Conservation (phyloP, 2,329 filamentous ascomycete species). For the Aspergillus hortae region DNA sequence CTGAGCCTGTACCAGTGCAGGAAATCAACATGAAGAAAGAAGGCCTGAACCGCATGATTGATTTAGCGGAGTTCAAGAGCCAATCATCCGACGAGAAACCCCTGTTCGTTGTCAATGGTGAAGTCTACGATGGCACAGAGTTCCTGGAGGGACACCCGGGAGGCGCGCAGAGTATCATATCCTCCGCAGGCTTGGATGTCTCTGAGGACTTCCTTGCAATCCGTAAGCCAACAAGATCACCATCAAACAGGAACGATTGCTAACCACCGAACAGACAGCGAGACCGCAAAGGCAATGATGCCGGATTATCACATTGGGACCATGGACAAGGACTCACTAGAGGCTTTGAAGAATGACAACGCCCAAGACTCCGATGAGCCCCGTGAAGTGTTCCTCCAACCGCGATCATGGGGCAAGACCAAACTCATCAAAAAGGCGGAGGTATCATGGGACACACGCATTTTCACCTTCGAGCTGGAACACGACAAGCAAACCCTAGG, state of each 20-base stretch:
- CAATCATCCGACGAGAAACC: slow-evolving; percentile 64
- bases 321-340: slow-evolving; percentile 59
- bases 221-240: slow-evolving; percentile 56
- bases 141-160: slow-evolving; percentile 83
- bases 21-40: slow-evolving; percentile 77
- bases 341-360: slow-evolving; percentile 50
- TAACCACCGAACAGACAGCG: slow-evolving; percentile 63
- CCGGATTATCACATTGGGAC: slow-evolving; percentile 77
- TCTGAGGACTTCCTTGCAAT: slow-evolving; percentile 91
- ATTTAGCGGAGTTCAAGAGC: slow-evolving; percentile 66
- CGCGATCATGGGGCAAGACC: slow-evolving; percentile 70
- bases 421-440: slow-evolving; percentile 64
- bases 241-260: slow-evolving; percentile 21
- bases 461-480: slow-evolving; percentile 78
- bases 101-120: slow-evolving; percentile 85
- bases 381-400: slow-evolving; percentile 65
- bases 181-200: slow-evolving; percentile 75
- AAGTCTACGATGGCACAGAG: slow-evolving; percentile 81
- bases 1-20: slow-evolving; percentile 49
- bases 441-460: slow-evolving; percentile 72
- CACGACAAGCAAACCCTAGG: slow-evolving; percentile 68
- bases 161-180: slow-evolving; percentile 78
- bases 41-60: slow-evolving; percentile 60
- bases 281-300: slow-evolving; percentile 92
- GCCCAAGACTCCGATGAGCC: slow-evolving; percentile 42